Evolutionary conservation across 1,284 basidiomycete species (phyloP), one percentile per base, ranked within the genome.

Genomic region (Cryptococcus sp.): DNA sequence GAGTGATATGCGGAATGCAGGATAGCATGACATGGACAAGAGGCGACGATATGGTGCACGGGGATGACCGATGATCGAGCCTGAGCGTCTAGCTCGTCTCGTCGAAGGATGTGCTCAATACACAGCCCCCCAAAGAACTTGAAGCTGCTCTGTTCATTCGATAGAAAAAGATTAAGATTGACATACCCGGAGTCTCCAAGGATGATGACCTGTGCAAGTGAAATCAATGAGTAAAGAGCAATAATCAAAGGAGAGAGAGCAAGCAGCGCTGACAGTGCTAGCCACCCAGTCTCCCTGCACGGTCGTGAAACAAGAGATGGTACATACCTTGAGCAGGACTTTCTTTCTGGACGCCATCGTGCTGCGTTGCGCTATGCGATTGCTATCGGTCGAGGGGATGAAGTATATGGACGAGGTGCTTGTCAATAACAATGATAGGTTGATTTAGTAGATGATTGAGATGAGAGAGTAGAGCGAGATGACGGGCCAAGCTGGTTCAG

Each of bases 141-240:
- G 22, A 17, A 3, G 41, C 19, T 15, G 42, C 38, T 17, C 19
- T n/a, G 10, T 23, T 8, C 15, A 27, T 48, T 30, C 13, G 27
- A 27, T 54, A 3, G 6, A 22, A 5, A 1, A 47, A 25, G 30
- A 30, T 10, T 16, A 51, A 41, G 27, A 19, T 50, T 7, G 15
- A 86, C 91, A 66, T 73, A 94, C 92, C 93, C 93, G 78, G 91
- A 94, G 84, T 97, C 94, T 68, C 93, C 93, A 65, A 97, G 88
- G 78, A 97, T 97, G 82, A 97, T 97, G 79, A 95, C 93, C 93
- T 97, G 72, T 30, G 38, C 38, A 48, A 22, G 45, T 19, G 19
- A 27, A 10, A 19, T 11, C 25, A 22, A 30, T 22, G 43, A n/a
- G 16, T 15, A 17, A 41, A 4, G 20, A 23, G 51, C 55, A 22